Evolutionary conservation across 2,329 filamentous ascomycete species (phyloP).

Genomic region (Decorospora gaudefroyi): DNA sequence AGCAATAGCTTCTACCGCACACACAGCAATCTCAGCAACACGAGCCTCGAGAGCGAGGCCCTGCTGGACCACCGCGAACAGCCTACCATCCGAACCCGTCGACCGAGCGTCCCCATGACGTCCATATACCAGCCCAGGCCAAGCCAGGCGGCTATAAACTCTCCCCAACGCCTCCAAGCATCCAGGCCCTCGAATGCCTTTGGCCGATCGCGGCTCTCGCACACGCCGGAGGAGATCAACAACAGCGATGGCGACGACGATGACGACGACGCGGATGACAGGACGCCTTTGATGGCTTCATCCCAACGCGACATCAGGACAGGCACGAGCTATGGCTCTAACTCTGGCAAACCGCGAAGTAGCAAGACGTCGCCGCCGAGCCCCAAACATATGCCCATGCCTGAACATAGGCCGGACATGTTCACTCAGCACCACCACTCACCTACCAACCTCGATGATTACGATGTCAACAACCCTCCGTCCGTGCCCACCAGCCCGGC

Average conservation of each 20-base stretch:
- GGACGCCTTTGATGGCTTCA: constrained; percentile 59
- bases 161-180: constrained; percentile 27
- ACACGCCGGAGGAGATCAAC: constrained; percentile 27
- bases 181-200: constrained; percentile 17
- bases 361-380: constrained; percentile 43
- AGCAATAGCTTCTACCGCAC: constrained; percentile 60
- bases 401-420: constrained; percentile 25
- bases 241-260: constrained; percentile 57
- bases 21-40: constrained; percentile 69
- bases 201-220: constrained; percentile 36
- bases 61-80: constrained; percentile 80
- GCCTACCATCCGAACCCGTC: constrained; percentile 47
- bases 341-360: constrained; percentile 39
- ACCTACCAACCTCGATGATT: constrained; percentile 49
- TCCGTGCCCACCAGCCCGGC: constrained; percentile 64
- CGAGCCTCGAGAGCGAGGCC: constrained; percentile 86
- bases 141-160: constrained; percentile 27
- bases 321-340: constrained; percentile 42
- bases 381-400: constrained; percentile 23
- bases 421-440: constrained; percentile 38
- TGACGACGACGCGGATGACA: constrained; percentile 55
- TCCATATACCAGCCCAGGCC: constrained; percentile 36
- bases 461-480: constrained; percentile 69
- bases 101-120: constrained; percentile 51
- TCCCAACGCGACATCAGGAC: constrained; percentile 45